phyloP scores from a whole-genome alignment of 306 rosid species.

The Abrus precatorius region DNA sequence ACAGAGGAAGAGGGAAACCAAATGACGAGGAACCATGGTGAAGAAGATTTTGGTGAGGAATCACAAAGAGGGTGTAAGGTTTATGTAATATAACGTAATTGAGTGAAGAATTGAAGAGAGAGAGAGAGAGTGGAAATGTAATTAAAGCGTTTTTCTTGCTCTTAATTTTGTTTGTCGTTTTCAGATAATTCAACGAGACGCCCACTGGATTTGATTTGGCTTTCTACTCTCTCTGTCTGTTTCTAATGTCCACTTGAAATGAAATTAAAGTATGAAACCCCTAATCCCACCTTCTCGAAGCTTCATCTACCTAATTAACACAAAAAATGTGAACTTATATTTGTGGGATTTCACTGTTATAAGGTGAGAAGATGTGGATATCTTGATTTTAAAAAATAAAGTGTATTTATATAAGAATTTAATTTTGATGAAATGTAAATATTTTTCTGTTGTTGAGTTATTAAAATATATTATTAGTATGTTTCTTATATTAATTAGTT shows the following conservation, averaged over 20 bases:
- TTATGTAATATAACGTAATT: background rate
- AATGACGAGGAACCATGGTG: conserved; percentile 57
- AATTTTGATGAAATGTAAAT: too few relatives aligned
- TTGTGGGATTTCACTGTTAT: too few relatives aligned
- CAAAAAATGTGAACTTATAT: background rate
- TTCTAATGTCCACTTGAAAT: background rate
- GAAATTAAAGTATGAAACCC: background rate
- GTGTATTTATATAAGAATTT: too few relatives aligned
- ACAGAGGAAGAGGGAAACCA: conserved; percentile 51
- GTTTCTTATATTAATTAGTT: too few relatives aligned
- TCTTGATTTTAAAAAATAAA: too few relatives aligned
- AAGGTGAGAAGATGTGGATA: too few relatives aligned
- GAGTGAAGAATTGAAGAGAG: background rate
- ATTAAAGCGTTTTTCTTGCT: background rate
- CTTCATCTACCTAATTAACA: conserved; percentile 25
- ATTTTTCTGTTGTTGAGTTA: too few relatives aligned
- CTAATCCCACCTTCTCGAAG: conserved; percentile 41
- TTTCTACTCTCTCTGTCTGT: background rate
- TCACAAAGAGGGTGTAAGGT: background rate
- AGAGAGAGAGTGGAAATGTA: background rate
- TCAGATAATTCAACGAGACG: conserved; percentile 2
- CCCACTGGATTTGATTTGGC: conserved; percentile 39
- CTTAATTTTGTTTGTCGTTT: background rate
- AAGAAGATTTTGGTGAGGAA: background rate
- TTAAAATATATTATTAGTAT: too few relatives aligned